These are phyloP conservation scores for Plasmodium coatneyi DNA, from an alignment of 169 alveolate genomes.

Conservation along the genomic window DNA sequence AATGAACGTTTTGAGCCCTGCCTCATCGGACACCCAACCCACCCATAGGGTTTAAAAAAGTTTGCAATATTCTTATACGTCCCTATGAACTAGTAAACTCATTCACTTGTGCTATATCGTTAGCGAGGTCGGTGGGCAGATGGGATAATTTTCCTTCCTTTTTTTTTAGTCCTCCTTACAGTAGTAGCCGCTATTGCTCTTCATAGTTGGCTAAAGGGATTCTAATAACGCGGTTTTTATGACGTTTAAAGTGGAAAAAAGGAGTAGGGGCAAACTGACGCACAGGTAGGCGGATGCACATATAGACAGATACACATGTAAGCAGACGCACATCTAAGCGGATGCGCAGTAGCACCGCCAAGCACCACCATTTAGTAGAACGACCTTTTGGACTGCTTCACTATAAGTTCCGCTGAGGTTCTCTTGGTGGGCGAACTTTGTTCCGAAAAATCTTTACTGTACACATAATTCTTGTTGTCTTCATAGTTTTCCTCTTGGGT, in stretches of 20 bases:
- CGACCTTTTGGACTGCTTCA: conserved; percentile 2
- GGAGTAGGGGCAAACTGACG: not conserved
- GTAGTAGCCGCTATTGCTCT: not conserved
- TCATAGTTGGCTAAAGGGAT: not conserved
- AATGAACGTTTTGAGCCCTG: not conserved
- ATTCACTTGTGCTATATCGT: not conserved
- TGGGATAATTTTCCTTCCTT: not conserved
- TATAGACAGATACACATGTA: not conserved
- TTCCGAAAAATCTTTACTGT: conserved; percentile 17
- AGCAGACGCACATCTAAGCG: not conserved
- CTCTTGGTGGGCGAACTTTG: not conserved
- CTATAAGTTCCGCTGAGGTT: conserved; percentile 49
- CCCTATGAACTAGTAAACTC: not conserved
- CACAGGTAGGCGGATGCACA: not conserved
- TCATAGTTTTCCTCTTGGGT: not conserved
- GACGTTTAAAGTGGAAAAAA: not conserved
- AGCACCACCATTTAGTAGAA: conserved; percentile 11
- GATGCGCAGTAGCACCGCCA: not conserved
- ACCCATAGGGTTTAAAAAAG: not conserved
- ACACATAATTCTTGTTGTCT: conserved; percentile 49
- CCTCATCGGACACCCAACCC: not conserved
- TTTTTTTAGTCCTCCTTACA: not conserved
- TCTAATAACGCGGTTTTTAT: not conserved
- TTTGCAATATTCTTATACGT: not conserved
- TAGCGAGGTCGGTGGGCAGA: not conserved